phyloP scores from a whole-genome alignment of 2,329 filamentous ascomycete genomes.

The Xylariaceae sp. region DNA sequence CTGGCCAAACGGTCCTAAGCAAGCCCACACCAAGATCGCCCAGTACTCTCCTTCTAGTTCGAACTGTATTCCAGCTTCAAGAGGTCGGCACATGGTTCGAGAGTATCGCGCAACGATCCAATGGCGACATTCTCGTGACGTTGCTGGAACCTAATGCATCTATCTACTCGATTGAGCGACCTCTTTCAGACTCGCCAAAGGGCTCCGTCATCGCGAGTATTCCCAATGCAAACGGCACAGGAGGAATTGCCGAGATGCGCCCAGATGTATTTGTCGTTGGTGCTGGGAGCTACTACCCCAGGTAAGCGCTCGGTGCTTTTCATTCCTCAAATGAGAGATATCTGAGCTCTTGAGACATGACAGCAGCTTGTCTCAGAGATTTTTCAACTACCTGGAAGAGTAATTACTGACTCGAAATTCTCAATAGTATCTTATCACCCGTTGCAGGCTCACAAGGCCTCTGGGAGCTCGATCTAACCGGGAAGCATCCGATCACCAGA shows the following conservation, averaged over 20 bases:
- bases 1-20: no score
- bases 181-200: constrained; percentile 7
- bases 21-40: no score
- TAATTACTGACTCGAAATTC: no score
- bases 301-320: no score
- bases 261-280: constrained; percentile 11
- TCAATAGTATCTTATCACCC: constrained; percentile 8
- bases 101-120: constrained; percentile 10
- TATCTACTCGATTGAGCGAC: constrained; percentile 8
- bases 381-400: no score
- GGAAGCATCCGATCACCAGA: constrained; percentile 5
- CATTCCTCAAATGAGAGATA: no score
- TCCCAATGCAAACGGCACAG: constrained; percentile 4
- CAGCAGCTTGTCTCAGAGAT: no score
- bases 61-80: constrained; percentile 11
- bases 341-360: no score
- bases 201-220: constrained; percentile 8
- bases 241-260: constrained; percentile 10
- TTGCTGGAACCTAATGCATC: constrained; percentile 9
- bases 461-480: constrained; percentile 10
- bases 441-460: constrained; percentile 4
- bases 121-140: constrained; percentile 15
- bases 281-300: constrained; percentile 2
- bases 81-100: constrained; percentile 9
- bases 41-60: no score